These are phyloP conservation scores for Lachancea mirantina DNA, from an alignment of 805 yeast species.

Conservation along the genomic window DNA sequence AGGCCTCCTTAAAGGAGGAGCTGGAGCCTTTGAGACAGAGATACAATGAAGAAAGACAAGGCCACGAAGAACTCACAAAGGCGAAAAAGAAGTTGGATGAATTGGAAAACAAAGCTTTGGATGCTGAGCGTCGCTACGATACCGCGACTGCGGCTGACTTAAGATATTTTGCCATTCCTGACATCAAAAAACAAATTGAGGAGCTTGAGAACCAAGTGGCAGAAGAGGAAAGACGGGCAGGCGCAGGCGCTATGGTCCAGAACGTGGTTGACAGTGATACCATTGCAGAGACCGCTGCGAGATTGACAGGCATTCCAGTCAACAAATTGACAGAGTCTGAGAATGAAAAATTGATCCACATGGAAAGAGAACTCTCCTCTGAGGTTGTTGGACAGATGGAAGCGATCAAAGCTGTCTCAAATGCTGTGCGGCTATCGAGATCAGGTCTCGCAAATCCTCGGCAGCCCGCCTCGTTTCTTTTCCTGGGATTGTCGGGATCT, in stretches of 20 bases:
- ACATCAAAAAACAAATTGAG: conserved; percentile 66
- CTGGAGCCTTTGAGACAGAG: conserved; percentile 79
- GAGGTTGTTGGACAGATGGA: conserved; percentile 93
- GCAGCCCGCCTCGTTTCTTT: conserved; percentile 92
- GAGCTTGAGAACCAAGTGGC: conserved; percentile 70
- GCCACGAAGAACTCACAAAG: conserved; percentile 83
- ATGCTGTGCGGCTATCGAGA: conserved; percentile 86
- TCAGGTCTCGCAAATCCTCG: conserved; percentile 95
- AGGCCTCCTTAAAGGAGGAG: conserved; percentile 79
- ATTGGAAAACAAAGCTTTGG: conserved; percentile 83
- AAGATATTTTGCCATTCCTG: conserved; percentile 96
- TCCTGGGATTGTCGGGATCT: conserved; percentile 92
- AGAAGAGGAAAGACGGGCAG: conserved; percentile 61
- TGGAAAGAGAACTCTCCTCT: conserved; percentile 79
- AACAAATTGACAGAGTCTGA: conserved; percentile 92
- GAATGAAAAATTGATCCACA: conserved; percentile 83
- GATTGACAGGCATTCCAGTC: conserved; percentile 95
- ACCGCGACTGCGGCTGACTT: conserved; percentile 92
- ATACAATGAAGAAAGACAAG: conserved; percentile 78
- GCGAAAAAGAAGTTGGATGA: conserved; percentile 91
- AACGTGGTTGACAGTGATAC: conserved; percentile 90
- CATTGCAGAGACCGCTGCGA: conserved; percentile 94
- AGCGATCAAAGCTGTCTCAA: conserved; percentile 93
- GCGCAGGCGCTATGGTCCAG: conserved; percentile 60
- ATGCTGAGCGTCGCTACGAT: conserved; percentile 96